phyloP scores from a whole-genome alignment of 2,329 filamentous ascomycete genomes.

The Salinomyces thailandicus region DNA sequence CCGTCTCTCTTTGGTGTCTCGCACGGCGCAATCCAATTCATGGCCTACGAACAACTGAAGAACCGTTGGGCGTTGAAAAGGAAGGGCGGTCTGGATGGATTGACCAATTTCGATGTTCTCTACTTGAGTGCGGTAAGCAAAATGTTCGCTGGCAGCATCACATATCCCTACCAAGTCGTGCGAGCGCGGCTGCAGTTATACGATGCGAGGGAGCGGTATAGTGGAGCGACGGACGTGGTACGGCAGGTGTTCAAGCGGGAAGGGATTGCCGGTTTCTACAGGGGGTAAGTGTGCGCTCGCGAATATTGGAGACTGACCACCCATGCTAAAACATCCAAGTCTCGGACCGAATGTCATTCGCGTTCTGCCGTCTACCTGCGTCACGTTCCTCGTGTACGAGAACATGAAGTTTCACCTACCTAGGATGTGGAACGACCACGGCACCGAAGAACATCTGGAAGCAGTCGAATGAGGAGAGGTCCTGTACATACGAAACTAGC shows the following conservation, averaged over 20 bases:
- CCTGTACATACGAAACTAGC: not conserved
- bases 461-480: not conserved
- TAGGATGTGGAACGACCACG: slow-evolving; percentile 3
- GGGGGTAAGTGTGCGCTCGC: slow-evolving; percentile 45
- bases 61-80: slow-evolving; percentile 42
- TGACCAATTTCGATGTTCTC: slow-evolving; percentile 69
- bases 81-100: slow-evolving; percentile 28
- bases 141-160: slow-evolving; percentile 75
- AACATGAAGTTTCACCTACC: slow-evolving; percentile 67
- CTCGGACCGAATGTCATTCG: slow-evolving; percentile 79
- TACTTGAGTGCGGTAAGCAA: slow-evolving; percentile 71
- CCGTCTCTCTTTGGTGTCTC: slow-evolving; percentile 77
- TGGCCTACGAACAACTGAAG: slow-evolving; percentile 75
- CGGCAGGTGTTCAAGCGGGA: slow-evolving; percentile 67
- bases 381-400: slow-evolving; percentile 95
- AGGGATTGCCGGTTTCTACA: slow-evolving; percentile 77
- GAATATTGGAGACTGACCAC: not conserved
- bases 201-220: slow-evolving; percentile 64
- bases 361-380: slow-evolving; percentile 88
- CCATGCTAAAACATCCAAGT: slow-evolving; percentile 15
- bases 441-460: slow-evolving; percentile 1
- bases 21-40: slow-evolving; percentile 91
- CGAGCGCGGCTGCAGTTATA: slow-evolving; percentile 83
- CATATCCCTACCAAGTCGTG: slow-evolving; percentile 92
- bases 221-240: slow-evolving; percentile 60